These are phyloP conservation scores for Exserohilum turcica DNA, from an alignment of 2,329 filamentous ascomycete species.

Conservation along the genomic window DNA sequence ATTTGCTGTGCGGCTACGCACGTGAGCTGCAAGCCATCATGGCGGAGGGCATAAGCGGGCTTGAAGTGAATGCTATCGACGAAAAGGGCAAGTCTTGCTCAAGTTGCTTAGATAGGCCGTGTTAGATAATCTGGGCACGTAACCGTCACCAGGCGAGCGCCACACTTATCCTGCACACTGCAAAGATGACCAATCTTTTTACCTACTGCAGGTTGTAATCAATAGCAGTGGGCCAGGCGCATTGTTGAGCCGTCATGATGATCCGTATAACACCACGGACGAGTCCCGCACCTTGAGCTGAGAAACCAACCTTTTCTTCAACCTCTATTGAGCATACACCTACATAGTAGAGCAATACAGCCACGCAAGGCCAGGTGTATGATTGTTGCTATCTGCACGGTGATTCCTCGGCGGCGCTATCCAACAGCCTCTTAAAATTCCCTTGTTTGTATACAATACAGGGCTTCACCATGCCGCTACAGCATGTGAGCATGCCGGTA, in stretches of 20 bases:
- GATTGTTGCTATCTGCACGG: not conserved
- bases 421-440: not conserved
- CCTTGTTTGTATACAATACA: not conserved
- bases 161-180: not conserved
- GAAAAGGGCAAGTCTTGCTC: no score
- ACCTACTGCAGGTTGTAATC: not conserved
- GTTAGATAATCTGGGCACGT: conserved; percentile 4
- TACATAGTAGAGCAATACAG: no score
- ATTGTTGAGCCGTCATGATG: not conserved
- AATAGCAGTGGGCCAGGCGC: not conserved
- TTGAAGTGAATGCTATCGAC: not conserved
- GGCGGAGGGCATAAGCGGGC: not conserved
- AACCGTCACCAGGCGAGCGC: not conserved
- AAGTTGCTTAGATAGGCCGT: no score
- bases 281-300: not conserved
- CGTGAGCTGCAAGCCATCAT: not conserved
- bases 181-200: not conserved
- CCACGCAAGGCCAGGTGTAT: not conserved
- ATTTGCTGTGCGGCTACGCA: not conserved
- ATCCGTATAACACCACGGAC: not conserved
- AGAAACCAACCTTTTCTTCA: not conserved
- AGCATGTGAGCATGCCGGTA: not conserved
- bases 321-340: not conserved
- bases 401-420: not conserved
- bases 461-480: not conserved